Evolutionary conservation across 331 rosid genomes (phyloP), one percentile per base, ranked within the genome.

Genomic region (Spiraea crenata): DNA sequence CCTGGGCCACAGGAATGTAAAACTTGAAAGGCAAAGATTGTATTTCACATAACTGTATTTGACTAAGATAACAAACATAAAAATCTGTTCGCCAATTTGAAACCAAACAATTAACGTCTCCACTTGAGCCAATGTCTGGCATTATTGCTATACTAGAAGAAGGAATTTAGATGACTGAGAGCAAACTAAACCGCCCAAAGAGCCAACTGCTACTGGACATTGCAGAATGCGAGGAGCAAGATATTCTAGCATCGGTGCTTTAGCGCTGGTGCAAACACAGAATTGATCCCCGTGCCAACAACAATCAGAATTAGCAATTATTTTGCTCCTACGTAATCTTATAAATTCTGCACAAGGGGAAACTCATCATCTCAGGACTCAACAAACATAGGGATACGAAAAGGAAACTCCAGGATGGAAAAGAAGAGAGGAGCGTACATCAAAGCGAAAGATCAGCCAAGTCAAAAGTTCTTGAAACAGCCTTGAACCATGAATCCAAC

Each of bases 361-460:
- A 64, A 44, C 12, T 1, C 34, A 58, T n/a, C 50, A 40, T 9
- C 67, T 35, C 50, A 41, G n/a, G 41, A 19, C 17, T 64, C 19
- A 42, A 47, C 69, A 64, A 44, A 44, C 40, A 51, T 16, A 58
- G 31, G 7, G 14, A 62, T 3, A 49, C 13, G 62, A 15, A 41
- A 50, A 63, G 10, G 4, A 50, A 17, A 5, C 2, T 3, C 6
- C 19, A n/a, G 42, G 55, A 20, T 25, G 31, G 15, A 49, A 20
- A 9, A 31, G 47, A 58, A 69, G 38, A 50, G 37, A 66, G 48
- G 46, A 46, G 71, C 60, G n/a, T 41, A 14, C 11, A 73, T 84
- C 79, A 93, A 47, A 93, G 84, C 48, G 92, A 71, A 46, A 93
- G 96, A 75, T 91, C 91, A 41, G 96, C 96, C 50, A 93, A 76